A percentile compares a stretch with the other conserved stretches of the same genome.
phyloP scores from a whole-genome alignment of 352 stramenopile species.

The Phytopythium kandeliae region DNA sequence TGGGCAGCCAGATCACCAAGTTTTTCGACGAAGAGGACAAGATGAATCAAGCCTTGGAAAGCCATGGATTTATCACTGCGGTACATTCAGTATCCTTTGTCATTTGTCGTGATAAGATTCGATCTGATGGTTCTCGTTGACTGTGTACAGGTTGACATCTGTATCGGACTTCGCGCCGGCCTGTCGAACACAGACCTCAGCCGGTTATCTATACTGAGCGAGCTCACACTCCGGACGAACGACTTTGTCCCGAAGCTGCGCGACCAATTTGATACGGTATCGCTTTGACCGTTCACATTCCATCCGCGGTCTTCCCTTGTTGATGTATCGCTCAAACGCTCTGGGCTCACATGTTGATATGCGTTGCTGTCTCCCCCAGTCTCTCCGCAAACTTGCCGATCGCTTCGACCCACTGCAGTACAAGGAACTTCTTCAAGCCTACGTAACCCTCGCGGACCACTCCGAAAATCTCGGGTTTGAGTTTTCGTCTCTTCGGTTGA shows the following conservation, averaged over 20 bases:
- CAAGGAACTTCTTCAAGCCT: slow-evolving; percentile 78
- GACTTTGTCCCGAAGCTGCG: slow-evolving; percentile 72
- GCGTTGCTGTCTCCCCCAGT: slow-evolving; percentile 20
- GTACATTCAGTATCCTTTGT: slow-evolving; percentile 25
- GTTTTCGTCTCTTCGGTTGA: slow-evolving; percentile 63
- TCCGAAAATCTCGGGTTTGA: slow-evolving; percentile 74
- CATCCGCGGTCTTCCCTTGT: background rate
- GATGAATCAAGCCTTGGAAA: slow-evolving; percentile 66
- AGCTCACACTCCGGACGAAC: slow-evolving; percentile 55
- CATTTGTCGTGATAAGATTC: too few relatives aligned
- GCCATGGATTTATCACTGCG: slow-evolving; percentile 60
- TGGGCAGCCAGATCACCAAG: slow-evolving; percentile 29
- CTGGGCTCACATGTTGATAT: background rate
- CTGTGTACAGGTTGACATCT: slow-evolving; percentile 60
- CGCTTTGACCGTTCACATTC: background rate
- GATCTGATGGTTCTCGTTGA: slow-evolving; percentile 2
- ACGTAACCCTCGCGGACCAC: slow-evolving; percentile 72
- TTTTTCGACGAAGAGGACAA: slow-evolving; percentile 75
- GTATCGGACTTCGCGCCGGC: slow-evolving; percentile 45
- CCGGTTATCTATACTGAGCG: slow-evolving; percentile 49
- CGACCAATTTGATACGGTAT: slow-evolving; percentile 68
- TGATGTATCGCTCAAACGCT: too few relatives aligned
- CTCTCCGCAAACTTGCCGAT: slow-evolving; percentile 59
- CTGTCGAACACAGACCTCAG: slow-evolving; percentile 38
- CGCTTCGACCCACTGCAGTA: slow-evolving; percentile 70